phyloP scores from a whole-genome alignment of 2,329 filamentous ascomycete species.

The Fusarium sp. region DNA sequence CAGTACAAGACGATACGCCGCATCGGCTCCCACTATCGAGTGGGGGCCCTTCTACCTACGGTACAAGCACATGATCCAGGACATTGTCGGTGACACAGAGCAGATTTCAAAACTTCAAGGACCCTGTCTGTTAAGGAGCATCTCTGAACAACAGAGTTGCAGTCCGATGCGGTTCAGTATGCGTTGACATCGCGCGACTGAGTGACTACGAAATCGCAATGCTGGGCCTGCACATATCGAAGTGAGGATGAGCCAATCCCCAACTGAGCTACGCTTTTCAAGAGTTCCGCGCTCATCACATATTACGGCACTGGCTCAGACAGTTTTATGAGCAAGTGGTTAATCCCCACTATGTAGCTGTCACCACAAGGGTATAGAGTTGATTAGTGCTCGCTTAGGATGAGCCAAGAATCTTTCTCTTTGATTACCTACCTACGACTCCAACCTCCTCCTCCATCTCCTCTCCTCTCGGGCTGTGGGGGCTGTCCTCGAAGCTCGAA shows the following conservation, averaged over 20 bases:
- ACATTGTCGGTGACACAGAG: constrained; percentile 27
- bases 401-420: constrained; percentile 18
- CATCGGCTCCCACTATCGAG: constrained; percentile 42
- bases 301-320: neutral
- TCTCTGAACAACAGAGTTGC: neutral
- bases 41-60: constrained; percentile 17
- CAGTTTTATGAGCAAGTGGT: constrained; percentile 27
- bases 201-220: neutral
- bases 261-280: neutral
- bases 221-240: neutral
- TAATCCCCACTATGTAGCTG: constrained; percentile 40
- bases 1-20: constrained; percentile 42
- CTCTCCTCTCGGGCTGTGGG: neutral
- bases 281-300: neutral
- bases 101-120: constrained; percentile 15
- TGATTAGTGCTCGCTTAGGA: constrained; percentile 36
- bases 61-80: constrained; percentile 17
- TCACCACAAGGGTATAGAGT: constrained; percentile 42
- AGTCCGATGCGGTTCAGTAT: neutral
- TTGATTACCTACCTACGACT: constrained; percentile 30
- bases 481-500: constrained; percentile 3
- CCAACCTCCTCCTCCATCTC: neutral
- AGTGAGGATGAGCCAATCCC: neutral
- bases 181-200: constrained; percentile 8
- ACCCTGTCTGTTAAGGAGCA: constrained; percentile 14